These are phyloP conservation scores for Rhipidocladum racemiflorum DNA, from an alignment of 176 grass and related monocot genomes.

Conservation along the genomic window DNA sequence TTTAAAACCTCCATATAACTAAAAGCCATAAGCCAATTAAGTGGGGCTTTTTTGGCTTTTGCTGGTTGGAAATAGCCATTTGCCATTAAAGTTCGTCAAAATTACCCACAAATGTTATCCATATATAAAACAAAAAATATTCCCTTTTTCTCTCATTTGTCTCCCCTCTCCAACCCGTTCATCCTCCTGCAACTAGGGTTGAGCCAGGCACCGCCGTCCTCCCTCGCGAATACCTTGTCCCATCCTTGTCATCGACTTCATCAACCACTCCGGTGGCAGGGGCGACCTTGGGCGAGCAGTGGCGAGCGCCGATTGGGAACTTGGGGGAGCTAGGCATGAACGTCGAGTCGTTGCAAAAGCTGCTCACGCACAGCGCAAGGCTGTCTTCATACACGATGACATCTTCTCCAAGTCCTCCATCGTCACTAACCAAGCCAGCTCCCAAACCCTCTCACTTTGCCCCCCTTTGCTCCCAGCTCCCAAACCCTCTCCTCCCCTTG, in stretches of 20 bases:
- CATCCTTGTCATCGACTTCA: not conserved
- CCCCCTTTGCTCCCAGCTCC: not conserved
- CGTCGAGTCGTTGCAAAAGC: slow-evolving; percentile 75
- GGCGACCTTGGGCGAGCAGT: slow-evolving; percentile 44
- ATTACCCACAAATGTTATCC: too few species aligned
- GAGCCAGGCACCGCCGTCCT: too few species aligned
- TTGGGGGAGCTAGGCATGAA: slow-evolving; percentile 65
- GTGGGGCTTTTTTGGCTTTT: too few species aligned
- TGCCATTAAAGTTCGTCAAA: too few species aligned
- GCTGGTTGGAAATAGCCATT: too few species aligned
- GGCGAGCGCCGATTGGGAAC: slow-evolving; percentile 72
- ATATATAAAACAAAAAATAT: too few species aligned
- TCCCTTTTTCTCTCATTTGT: too few species aligned
- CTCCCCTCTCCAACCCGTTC: too few species aligned
- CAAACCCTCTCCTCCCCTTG: not conserved
- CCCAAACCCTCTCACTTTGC: slow-evolving; percentile 43
- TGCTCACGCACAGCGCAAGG: slow-evolving; percentile 68
- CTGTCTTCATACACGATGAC: slow-evolving; percentile 83
- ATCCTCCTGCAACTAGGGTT: too few species aligned
- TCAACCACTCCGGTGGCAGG: not conserved
- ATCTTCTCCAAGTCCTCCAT: slow-evolving; percentile 84
- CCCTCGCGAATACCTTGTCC: too few species aligned
- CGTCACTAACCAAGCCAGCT: slow-evolving; percentile 69
- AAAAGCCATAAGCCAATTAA: too few species aligned
- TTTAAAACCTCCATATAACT: too few species aligned